Percentiles rank a stretch among this genome's conserved stretches.
These are phyloP conservation scores for Pelargonium myrrhifolium DNA, from an alignment of 441 rosid genomes.

Conservation along the genomic window DNA sequence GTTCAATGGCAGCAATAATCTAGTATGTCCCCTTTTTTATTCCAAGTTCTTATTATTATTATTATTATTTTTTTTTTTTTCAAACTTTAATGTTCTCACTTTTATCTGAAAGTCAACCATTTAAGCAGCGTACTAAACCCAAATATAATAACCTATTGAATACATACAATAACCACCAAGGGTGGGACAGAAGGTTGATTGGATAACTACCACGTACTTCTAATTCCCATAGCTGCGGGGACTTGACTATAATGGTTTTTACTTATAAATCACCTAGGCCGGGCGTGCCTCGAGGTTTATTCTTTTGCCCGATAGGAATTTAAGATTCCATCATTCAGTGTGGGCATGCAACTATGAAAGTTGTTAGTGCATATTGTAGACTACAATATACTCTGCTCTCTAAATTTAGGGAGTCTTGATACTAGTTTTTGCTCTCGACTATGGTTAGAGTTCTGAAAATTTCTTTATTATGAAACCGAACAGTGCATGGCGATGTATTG, in stretches of 20 bases:
- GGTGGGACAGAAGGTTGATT: not conserved
- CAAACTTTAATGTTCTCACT: not conserved
- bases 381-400: not conserved
- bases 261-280: not conserved
- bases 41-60: conserved; percentile 1
- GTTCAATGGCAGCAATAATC: conserved; percentile 70
- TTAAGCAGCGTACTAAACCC: not conserved
- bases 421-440: not conserved
- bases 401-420: not conserved
- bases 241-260: not conserved
- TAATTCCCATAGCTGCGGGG: not conserved
- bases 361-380: not conserved
- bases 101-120: not conserved
- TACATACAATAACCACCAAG: not conserved
- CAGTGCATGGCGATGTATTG: not conserved
- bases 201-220: not conserved
- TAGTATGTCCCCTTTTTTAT: conserved; percentile 32
- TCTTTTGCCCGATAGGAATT: not conserved
- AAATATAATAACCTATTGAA: not conserved
- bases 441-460: not conserved
- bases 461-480: no score
- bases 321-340: not conserved
- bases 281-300: not conserved
- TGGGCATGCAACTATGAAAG: not conserved
- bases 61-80: conserved; percentile 3